Evolutionary conservation across 2,329 filamentous ascomycete genomes (phyloP).

Genomic region (Magnaporthiopsis incrustans): DNA sequence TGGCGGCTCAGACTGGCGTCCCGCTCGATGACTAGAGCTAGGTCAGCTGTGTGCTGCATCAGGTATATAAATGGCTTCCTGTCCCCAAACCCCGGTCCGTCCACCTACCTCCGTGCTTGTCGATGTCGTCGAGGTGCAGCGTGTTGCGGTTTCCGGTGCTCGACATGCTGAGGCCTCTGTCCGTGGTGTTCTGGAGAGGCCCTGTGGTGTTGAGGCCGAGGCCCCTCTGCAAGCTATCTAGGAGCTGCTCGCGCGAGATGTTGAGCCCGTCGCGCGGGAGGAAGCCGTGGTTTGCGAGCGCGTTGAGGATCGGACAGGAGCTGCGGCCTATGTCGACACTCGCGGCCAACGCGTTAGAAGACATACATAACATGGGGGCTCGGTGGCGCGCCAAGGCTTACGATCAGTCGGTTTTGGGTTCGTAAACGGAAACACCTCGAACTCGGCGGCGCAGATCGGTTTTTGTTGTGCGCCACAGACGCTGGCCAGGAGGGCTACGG

Average conservation of each 20-base stretch:
- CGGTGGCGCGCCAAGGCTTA: not conserved
- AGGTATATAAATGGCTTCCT: no score
- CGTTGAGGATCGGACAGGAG: conserved; percentile 43
- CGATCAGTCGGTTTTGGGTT: not conserved
- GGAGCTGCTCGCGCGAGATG: conserved; percentile 28
- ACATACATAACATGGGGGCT: no score
- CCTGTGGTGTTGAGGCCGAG: conserved; percentile 34
- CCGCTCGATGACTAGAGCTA: conserved; percentile 4
- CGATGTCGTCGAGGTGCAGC: conserved; percentile 5
- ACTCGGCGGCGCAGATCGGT: not conserved
- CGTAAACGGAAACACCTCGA: not conserved
- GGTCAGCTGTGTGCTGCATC: no score
- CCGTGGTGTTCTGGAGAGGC: conserved; percentile 31
- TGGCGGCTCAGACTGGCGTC: conserved; percentile 7
- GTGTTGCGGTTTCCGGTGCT: conserved; percentile 32
- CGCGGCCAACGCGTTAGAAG: not conserved
- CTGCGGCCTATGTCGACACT: conserved; percentile 24
- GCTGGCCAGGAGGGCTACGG: not conserved
- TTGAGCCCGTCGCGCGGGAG: conserved; percentile 24
- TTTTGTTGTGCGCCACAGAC: not conserved
- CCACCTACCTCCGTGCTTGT: not conserved
- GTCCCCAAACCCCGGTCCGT: no score
- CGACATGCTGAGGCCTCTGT: conserved; percentile 31
- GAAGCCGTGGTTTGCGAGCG: conserved; percentile 1
- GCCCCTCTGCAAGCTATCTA: conserved; percentile 28